Evolutionary conservation across 1,284 basidiomycete genomes (phyloP).

Genomic region (Leccinum solheimii): DNA sequence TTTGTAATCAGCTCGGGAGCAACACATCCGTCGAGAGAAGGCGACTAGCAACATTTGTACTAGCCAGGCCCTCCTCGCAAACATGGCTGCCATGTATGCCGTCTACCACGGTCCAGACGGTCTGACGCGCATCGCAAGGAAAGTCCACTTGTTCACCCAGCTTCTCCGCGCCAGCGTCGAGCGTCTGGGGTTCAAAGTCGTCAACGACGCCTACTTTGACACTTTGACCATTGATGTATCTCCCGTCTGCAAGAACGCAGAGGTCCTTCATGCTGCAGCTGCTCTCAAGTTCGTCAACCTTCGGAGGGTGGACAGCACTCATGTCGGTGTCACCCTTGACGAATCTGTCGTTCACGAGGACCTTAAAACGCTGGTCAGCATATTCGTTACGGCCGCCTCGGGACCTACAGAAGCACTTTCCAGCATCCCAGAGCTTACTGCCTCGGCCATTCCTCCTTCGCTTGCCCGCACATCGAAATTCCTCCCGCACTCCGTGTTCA

Average conservation of each 20-base stretch:
- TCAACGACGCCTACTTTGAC: constrained; percentile 84
- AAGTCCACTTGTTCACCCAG: constrained; percentile 88
- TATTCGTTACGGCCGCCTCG: constrained; percentile 69
- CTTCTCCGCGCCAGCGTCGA: constrained; percentile 75
- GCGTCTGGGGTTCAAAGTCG: constrained; percentile 68
- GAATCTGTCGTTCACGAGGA: constrained; percentile 83
- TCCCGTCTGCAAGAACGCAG: constrained; percentile 56
- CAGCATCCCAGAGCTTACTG: constrained; percentile 42
- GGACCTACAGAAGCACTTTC: constrained; percentile 43
- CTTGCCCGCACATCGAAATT: constrained; percentile 75
- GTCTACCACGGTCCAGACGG: constrained; percentile 95
- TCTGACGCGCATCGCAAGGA: constrained; percentile 82
- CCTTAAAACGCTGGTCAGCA: constrained; percentile 76
- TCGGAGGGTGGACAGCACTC: constrained; percentile 73
- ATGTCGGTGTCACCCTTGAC: constrained; percentile 90
- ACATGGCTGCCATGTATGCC: constrained; percentile 98
- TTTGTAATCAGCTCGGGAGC: constrained; percentile 73
- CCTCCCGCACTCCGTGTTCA: constrained; percentile 90
- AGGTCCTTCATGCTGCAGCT: constrained; percentile 72
- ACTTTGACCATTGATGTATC: constrained; percentile 87
- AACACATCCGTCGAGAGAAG: constrained; percentile 95
- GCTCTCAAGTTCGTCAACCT: constrained; percentile 79
- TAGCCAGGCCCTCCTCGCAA: constrained; percentile 90
- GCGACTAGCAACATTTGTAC: constrained; percentile 96
- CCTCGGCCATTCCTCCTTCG: constrained; percentile 50